Conservation (phyloP, 495 filamentous ascomycete species). For the Daldinia decipiens region DNA sequence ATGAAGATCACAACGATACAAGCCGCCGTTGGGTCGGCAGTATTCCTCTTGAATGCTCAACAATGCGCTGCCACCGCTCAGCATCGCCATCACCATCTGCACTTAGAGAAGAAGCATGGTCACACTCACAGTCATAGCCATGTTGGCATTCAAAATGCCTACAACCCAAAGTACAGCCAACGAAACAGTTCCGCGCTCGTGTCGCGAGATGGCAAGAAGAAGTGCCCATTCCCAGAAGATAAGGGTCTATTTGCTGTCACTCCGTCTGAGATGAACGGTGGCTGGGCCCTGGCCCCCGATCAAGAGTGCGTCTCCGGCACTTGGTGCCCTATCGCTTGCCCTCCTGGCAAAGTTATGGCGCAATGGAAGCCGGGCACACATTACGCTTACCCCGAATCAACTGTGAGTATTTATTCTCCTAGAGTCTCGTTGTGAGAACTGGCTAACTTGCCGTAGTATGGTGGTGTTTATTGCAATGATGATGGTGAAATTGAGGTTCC, state of each 20-base stretch:
- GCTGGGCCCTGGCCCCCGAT: constrained; percentile 86
- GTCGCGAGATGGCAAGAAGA: constrained; percentile 53
- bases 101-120: constrained; percentile 44
- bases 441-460: constrained; percentile 66
- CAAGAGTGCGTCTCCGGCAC: constrained; percentile 73
- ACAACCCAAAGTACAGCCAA: constrained; percentile 39
- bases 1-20: constrained; percentile 63
- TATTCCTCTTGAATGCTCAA: constrained; percentile 54
- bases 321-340: constrained; percentile 84
- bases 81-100: constrained; percentile 52
- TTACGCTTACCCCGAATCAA: constrained; percentile 76
- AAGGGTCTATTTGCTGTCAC: constrained; percentile 75
- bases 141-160: constrained; percentile 22
- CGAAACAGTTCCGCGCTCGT: constrained; percentile 41
- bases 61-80: constrained; percentile 44
- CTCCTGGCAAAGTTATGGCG: constrained; percentile 76
- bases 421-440: neutral
- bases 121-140: constrained; percentile 34
- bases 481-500: constrained; percentile 75
- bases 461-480: constrained; percentile 78
- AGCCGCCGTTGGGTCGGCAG: constrained; percentile 59
- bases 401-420: constrained; percentile 63
- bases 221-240: constrained; percentile 73
- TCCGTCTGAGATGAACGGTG: constrained; percentile 71
- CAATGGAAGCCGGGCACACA: constrained; percentile 80